Base-by-base conservation (phyloP, 169 alveolate genomes). In the Cryptosporidium felis region DNA sequence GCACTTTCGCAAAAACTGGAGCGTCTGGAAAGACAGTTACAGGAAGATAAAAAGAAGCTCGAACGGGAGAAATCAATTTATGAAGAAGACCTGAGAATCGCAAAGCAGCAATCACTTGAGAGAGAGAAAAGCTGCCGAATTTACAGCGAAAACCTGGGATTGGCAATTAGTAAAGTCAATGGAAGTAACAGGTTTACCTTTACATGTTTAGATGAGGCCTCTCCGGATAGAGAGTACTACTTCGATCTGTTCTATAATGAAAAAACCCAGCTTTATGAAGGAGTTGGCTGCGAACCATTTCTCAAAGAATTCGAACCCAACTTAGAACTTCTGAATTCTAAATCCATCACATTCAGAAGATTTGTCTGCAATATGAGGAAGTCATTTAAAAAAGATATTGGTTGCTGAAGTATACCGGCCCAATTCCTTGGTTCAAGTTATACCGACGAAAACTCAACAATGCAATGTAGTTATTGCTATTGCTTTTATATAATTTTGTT, bases 61-160 rank as follows among this genome's bases (percentile, higher is more conserved):
- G 85, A 74, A 74, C 40, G 21, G 26, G 85, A 74, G 28, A 74
- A 34, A 74, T 3, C 41, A 36, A 34, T 38, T 36, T 74, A 74
- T 38, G 85, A 74, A 18, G 61, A 44, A 16, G 85, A 74, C 18
- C 38, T 74, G 40, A 49, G 36, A 3, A 49, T 74, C 9, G 85
- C 85, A 21, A 74, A 74, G 32, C 65, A 53, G 16, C 85, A 74
- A 34, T 74, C 85, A 16, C 56, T 56, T 23, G 85, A 74, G 12
- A 74, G 85, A 56, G 85, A 74, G 28, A 74, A 74, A 23, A 49
- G 85, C 40, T 74, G 85, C 12, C 32, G 30, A 56, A 74, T 74
- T 12, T 74, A 74, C 41, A 40, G 85, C 36, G 85, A 74, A 12
- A 74, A 74, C 32, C 47, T 74, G 18, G 85, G 85, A 18, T 36